phyloP scores from a whole-genome alignment of 2,329 filamentous ascomycete genomes.

The Camillea tinctor region DNA sequence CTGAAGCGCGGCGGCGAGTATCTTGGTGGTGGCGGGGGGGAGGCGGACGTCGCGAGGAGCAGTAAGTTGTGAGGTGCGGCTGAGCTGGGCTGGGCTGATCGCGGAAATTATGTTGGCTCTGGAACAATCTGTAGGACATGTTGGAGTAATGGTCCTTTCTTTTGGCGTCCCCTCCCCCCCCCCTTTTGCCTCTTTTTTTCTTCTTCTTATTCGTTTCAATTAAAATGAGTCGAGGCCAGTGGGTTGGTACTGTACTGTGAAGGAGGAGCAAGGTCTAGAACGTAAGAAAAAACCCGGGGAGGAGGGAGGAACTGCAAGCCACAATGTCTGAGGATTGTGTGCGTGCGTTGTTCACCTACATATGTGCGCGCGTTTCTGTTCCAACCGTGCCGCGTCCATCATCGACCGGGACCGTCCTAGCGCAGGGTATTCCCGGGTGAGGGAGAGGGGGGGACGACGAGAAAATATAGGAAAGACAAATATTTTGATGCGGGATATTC shows the following conservation, averaged over 20 bases:
- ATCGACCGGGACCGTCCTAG: background rate
- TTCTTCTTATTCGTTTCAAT: no score
- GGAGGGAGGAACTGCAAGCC: slow-evolving; percentile 3
- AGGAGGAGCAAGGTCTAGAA: background rate
- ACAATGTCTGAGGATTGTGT: background rate
- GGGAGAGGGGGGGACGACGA: no score
- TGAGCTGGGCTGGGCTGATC: slow-evolving; percentile 5
- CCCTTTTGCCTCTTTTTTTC: no score
- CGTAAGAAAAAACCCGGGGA: background rate
- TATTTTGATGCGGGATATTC: background rate
- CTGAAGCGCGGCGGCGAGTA: slow-evolving; percentile 62
- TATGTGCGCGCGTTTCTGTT: background rate
- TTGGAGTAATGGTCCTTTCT: no score
- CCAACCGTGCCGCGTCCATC: no score
- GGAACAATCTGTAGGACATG: no score
- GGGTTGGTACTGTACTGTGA: no score
- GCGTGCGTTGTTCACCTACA: background rate
- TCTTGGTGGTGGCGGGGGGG: slow-evolving; percentile 38
- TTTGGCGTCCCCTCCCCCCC: no score
- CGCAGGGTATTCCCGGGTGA: background rate
- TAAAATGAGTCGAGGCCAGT: no score
- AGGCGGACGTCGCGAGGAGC: slow-evolving; percentile 20
- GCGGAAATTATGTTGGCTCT: no score
- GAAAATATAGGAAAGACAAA: background rate
- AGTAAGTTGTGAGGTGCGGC: slow-evolving; percentile 43